Evolutionary conservation across 2,329 filamentous ascomycete genomes (phyloP).

Genomic region (Microcera coccophila): DNA sequence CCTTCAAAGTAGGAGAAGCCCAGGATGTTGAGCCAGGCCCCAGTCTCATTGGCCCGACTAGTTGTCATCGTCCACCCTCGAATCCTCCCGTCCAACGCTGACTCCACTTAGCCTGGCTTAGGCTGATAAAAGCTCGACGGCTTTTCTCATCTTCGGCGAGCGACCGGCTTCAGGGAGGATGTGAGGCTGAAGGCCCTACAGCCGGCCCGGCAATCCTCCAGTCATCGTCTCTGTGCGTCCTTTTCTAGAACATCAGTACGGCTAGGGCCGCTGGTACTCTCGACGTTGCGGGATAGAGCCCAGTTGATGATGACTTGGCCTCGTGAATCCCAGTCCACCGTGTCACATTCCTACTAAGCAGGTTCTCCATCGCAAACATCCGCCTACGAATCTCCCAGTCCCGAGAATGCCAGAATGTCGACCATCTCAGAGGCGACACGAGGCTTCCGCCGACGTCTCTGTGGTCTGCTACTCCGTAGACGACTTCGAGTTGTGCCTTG

Average conservation of each 20-base stretch:
- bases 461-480: not conserved
- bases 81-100: not conserved
- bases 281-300: not conserved
- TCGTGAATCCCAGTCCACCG: too few relatives aligned
- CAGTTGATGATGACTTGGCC: not conserved
- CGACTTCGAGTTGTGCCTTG: not conserved
- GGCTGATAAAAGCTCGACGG: constrained; percentile 7
- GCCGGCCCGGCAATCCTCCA: constrained; percentile 11
- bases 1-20: too few relatives aligned
- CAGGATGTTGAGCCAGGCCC: not conserved
- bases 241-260: constrained; percentile 10
- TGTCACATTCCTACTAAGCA: too few relatives aligned
- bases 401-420: not conserved
- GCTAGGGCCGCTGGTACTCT: constrained; percentile 1
- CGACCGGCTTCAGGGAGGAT: not conserved
- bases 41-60: not conserved
- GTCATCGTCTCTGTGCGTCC: constrained; percentile 10
- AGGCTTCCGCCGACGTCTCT: not conserved
- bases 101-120: constrained; percentile 11
- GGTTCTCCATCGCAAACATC: too few relatives aligned
- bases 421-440: not conserved
- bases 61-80: not conserved
- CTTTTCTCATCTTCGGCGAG: constrained; percentile 11
- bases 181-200: not conserved
- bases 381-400: not conserved